A percentile compares a stretch with the other conserved stretches of the same genome.
Evolutionary conservation across 2,329 filamentous ascomycete genomes (phyloP).

Genomic region (Camillea tinctor): DNA sequence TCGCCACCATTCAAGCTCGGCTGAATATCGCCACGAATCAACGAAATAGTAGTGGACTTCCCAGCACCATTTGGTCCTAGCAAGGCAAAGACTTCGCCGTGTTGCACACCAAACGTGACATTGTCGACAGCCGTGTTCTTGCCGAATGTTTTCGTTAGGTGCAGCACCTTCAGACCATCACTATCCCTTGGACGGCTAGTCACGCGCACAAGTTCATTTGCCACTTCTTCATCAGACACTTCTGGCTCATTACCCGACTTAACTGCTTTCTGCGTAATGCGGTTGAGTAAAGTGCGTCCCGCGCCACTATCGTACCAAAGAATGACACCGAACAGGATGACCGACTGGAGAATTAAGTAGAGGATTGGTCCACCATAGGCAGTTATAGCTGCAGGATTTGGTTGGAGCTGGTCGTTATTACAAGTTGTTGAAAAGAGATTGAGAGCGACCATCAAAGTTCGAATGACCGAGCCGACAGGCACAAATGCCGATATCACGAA

Average conservation of each 20-base stretch:
- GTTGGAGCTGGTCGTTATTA: slow-evolving; percentile 58
- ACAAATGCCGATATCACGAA: slow-evolving; percentile 73
- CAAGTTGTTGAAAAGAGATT: slow-evolving; percentile 86
- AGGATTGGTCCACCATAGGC: slow-evolving; percentile 83
- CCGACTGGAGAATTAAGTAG: slow-evolving; percentile 73
- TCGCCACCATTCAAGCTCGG: slow-evolving; percentile 72
- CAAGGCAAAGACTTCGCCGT: slow-evolving; percentile 82
- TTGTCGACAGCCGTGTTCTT: slow-evolving; percentile 81
- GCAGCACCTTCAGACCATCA: slow-evolving; percentile 74
- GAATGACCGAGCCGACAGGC: slow-evolving; percentile 72
- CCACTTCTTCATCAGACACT: slow-evolving; percentile 57
- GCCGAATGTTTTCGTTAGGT: slow-evolving; percentile 78
- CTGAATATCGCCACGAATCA: slow-evolving; percentile 84
- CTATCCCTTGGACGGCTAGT: slow-evolving; percentile 45
- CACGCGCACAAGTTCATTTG: slow-evolving; percentile 63
- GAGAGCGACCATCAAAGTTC: slow-evolving; percentile 72
- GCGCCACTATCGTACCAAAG: slow-evolving; percentile 80
- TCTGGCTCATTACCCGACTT: slow-evolving; percentile 30
- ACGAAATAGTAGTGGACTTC: slow-evolving; percentile 84
- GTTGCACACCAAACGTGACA: slow-evolving; percentile 76
- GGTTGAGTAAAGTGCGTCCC: slow-evolving; percentile 47
- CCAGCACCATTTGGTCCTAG: slow-evolving; percentile 90
- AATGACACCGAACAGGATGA: slow-evolving; percentile 69
- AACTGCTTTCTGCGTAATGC: slow-evolving; percentile 30
- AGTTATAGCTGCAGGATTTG: slow-evolving; percentile 67